Evolutionary conservation across 192 early-diverging fungal genomes (phyloP).

Genomic region (Paraglomus brasilianum): DNA sequence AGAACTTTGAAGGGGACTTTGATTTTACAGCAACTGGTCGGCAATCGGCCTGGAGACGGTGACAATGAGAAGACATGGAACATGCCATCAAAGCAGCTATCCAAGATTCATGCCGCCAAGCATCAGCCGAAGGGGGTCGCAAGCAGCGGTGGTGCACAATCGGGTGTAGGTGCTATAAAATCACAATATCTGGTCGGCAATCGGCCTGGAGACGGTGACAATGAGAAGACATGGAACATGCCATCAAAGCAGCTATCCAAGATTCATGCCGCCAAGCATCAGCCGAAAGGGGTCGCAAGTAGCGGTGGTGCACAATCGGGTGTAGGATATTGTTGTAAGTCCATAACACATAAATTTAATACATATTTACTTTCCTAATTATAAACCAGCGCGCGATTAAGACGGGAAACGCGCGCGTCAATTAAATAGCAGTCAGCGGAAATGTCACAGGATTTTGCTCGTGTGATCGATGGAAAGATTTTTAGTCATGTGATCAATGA

Average conservation of each 20-base stretch:
- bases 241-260: conserved; percentile 26
- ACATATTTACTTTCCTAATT: conserved; percentile 10
- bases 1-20: too few species aligned
- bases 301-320: conserved; percentile 28
- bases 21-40: conserved; percentile 29
- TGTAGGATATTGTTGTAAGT: conserved; percentile 29
- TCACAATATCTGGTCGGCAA: too few species aligned
- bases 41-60: conserved; percentile 21
- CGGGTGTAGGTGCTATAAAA: conserved; percentile 28
- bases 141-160: conserved; percentile 28
- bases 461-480: too few species aligned
- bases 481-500: too few species aligned
- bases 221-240: too few species aligned
- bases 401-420: too few species aligned
- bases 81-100: conserved; percentile 25
- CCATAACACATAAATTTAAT: conserved; percentile 25
- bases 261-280: conserved; percentile 27
- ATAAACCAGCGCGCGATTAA: too few species aligned
- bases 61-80: conserved; percentile 22
- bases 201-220: too few species aligned
- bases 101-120: conserved; percentile 25
- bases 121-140: conserved; percentile 28
- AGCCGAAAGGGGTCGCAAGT: conserved; percentile 27
- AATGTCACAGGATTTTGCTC: too few species aligned
- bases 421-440: too few species aligned